Percentiles rank a stretch among this genome's conserved stretches.
These are phyloP conservation scores for Crotalaria pallida DNA, from an alignment of 306 rosid genomes.

Conservation along the genomic window DNA sequence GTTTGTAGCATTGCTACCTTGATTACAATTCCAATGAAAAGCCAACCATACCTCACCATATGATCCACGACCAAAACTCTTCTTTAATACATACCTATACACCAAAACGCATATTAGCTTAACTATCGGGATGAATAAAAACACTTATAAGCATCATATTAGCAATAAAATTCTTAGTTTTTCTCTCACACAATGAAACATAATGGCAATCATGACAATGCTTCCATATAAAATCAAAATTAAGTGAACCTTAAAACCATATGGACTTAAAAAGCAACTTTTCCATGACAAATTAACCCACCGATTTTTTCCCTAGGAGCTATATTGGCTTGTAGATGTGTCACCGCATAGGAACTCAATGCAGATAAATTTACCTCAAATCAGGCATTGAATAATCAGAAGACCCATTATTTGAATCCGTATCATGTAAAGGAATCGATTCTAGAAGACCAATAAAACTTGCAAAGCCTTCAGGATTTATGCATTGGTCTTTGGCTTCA, in stretches of 20 bases:
- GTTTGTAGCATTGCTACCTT: conserved; percentile 38
- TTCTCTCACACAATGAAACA: background rate
- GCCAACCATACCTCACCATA: conserved; percentile 99
- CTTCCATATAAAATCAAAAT: conserved; percentile 13
- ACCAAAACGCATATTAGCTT: conserved; percentile 25
- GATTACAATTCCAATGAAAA: conserved; percentile 74
- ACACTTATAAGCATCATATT: conserved; percentile 11
- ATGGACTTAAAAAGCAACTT: background rate
- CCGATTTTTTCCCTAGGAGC: conserved; percentile 9
- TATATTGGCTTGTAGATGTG: conserved; percentile 10
- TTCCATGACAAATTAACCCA: background rate
- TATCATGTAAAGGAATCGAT: conserved; percentile 82
- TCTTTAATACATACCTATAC: conserved; percentile 70
- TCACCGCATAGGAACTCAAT: conserved; percentile 17
- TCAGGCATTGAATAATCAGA: conserved; percentile 66
- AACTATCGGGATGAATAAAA: conserved; percentile 7
- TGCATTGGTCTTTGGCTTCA: conserved; percentile 65
- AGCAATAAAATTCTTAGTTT: background rate
- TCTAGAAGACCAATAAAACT: conserved; percentile 77
- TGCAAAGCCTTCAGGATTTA: conserved; percentile 77
- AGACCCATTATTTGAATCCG: conserved; percentile 55
- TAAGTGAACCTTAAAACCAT: conserved; percentile 4
- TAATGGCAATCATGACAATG: background rate
- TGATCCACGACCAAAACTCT: conserved; percentile 93
- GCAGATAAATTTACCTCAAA: conserved; percentile 44